These are phyloP conservation scores for Fusarium lateritium DNA, from an alignment of 2,329 filamentous ascomycete species.

Conservation along the genomic window DNA sequence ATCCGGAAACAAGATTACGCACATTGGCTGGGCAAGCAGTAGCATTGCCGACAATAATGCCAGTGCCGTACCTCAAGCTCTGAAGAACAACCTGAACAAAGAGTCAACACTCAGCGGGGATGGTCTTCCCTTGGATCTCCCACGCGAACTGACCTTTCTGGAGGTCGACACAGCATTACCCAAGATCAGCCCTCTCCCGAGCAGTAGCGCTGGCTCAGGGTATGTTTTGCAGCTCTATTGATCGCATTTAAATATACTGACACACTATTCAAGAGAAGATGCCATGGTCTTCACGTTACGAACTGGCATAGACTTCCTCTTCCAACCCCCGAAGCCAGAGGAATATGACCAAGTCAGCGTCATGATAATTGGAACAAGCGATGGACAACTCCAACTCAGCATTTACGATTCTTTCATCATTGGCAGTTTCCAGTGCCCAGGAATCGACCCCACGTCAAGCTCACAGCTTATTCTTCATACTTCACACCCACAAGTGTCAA, in stretches of 20 bases:
- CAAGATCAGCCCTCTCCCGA: conserved; percentile 79
- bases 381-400: conserved; percentile 81
- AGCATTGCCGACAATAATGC: conserved; percentile 53
- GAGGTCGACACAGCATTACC: conserved; percentile 84
- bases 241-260: conserved; percentile 5
- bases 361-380: conserved; percentile 79
- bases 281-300: conserved; percentile 78
- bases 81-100: conserved; percentile 32
- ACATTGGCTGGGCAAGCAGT: conserved; percentile 69
- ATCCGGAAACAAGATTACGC: conserved; percentile 61
- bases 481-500: conserved; percentile 81
- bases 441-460: conserved; percentile 46
- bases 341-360: conserved; percentile 84
- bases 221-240: conserved; percentile 51
- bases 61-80: conserved; percentile 16
- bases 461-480: conserved; percentile 70
- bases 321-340: conserved; percentile 72
- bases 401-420: conserved; percentile 91
- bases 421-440: conserved; percentile 72
- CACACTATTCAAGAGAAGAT: conserved; percentile 59
- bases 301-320: conserved; percentile 78
- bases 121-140: conserved; percentile 67
- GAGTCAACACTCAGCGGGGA: conserved; percentile 23
- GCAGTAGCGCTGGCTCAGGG: conserved; percentile 72
- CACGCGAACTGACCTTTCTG: conserved; percentile 79